Conservation (phyloP, 805 yeast species). For the Candida manassasensis region DNA sequence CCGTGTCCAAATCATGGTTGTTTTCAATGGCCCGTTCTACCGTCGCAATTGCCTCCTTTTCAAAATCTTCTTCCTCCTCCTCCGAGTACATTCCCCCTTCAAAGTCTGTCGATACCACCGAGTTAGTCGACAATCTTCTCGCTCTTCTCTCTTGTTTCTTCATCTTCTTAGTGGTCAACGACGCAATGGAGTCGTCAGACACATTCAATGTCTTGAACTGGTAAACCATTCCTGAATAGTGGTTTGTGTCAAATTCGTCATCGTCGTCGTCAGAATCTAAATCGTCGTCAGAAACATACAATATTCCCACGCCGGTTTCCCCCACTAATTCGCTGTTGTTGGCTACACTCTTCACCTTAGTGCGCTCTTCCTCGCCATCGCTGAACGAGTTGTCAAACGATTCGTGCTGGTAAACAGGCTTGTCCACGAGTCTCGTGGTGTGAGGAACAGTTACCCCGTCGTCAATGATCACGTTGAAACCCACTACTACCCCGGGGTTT, state of each 20-base stretch:
- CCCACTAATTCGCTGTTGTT: constrained; percentile 44
- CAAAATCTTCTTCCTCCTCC: constrained; percentile 68
- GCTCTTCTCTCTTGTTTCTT: constrained; percentile 22
- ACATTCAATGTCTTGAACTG: constrained; percentile 44
- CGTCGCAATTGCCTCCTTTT: constrained; percentile 88
- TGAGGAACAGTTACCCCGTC: constrained; percentile 44
- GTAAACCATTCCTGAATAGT: constrained; percentile 41
- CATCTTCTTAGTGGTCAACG: constrained; percentile 42
- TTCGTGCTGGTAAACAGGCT: constrained; percentile 33
- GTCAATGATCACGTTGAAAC: constrained; percentile 67
- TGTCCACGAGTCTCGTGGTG: constrained; percentile 49
- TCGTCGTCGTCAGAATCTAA: constrained; percentile 33
- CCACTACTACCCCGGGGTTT: constrained; percentile 72
- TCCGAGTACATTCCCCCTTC: constrained; percentile 31
- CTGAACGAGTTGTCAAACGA: constrained; percentile 28
- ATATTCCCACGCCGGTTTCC: constrained; percentile 45
- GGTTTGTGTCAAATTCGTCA: constrained; percentile 31
- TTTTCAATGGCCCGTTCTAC: constrained; percentile 88
- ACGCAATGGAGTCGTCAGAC: constrained; percentile 57
- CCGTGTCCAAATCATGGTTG: constrained; percentile 91
- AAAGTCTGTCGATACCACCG: constrained; percentile 44
- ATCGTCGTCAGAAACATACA: constrained; percentile 46
- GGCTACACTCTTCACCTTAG: constrained; percentile 29
- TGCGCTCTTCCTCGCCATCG: constrained; percentile 20
- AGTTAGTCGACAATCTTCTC: constrained; percentile 34